phyloP scores from a whole-genome alignment of 495 filamentous ascomycete genomes.

The Delitschia confertaspora region DNA sequence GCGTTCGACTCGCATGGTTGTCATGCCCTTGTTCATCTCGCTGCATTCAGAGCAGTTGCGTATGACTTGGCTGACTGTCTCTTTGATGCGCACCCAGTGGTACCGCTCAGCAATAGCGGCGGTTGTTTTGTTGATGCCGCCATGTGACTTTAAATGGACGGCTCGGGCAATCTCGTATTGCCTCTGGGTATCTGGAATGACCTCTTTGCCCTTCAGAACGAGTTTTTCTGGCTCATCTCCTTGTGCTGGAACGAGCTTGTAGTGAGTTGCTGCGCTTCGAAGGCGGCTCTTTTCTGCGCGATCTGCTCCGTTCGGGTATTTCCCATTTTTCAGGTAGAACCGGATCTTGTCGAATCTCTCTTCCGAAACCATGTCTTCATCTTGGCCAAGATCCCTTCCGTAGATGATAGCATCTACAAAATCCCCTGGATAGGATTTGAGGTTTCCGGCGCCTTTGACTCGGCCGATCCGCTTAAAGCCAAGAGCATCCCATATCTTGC shows the following conservation, averaged over 20 bases:
- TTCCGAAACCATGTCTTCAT: slow-evolving; percentile 85
- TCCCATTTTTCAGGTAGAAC: slow-evolving; percentile 89
- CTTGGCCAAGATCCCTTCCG: slow-evolving; percentile 72
- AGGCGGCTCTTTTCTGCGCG: slow-evolving; percentile 92
- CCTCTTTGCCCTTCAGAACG: slow-evolving; percentile 97
- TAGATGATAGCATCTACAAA: slow-evolving; percentile 95
- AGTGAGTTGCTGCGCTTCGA: slow-evolving; percentile 88
- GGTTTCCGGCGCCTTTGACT: slow-evolving; percentile 77
- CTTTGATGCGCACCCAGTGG: slow-evolving; percentile 98
- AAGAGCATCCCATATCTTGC: slow-evolving; percentile 93
- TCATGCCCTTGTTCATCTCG: slow-evolving; percentile 25
- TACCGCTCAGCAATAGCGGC: slow-evolving; percentile 87
- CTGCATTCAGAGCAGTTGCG: slow-evolving; percentile 82
- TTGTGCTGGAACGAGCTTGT: slow-evolving; percentile 57
- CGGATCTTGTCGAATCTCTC: slow-evolving; percentile 98
- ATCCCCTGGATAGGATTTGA: slow-evolving; percentile 70
- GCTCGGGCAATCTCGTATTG: slow-evolving; percentile 83
- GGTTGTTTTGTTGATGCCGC: slow-evolving; percentile 96
- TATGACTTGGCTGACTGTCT: slow-evolving; percentile 91
- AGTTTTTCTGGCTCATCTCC: slow-evolving; percentile 60
- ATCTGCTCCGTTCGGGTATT: slow-evolving; percentile 89
- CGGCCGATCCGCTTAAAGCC: slow-evolving; percentile 95
- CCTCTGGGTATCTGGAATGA: slow-evolving; percentile 79
- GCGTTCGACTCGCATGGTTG: slow-evolving; percentile 5
- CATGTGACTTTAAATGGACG: slow-evolving; percentile 70